Evolutionary conservation across 2,329 filamentous ascomycete genomes (phyloP), one percentile per base, ranked within the genome.

Genomic region (Myriosclerotinia curreyana): DNA sequence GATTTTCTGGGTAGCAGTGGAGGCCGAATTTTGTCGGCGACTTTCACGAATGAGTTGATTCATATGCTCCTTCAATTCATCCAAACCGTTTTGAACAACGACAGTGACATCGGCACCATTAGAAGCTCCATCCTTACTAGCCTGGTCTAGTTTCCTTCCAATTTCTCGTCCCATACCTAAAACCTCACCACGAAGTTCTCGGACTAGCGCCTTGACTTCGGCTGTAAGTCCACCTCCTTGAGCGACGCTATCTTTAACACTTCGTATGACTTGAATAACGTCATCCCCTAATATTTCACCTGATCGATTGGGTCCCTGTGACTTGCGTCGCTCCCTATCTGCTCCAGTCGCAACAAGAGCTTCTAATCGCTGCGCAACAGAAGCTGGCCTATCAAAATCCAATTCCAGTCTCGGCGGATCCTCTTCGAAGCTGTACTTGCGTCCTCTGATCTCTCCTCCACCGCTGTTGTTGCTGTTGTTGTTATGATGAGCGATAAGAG

Each of bases 81-180:
- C 83, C 1, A 98, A 81, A 4, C 91, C 90, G 71, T 93, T 85
- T 34, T 94, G 86, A 44, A 98, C 86, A 60, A 97, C 89, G 40
- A 83, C 83, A 51, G 86, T 85, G 55, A 97, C 83, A 62, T 83
- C 83, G 4, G 81, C 81, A 63, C 83, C 82, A 68, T 76, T 77
- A 62, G 76, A 72, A n/a, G 67, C 56, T 1, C 78, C 75, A 48
- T 81, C 80, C 59, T 82, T 78, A 53, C 78, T 80, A 12, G 86
- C 82, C 67, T 92, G 86, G 67, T 95, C 91, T n/a, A 98, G 82
- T 69, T 92, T 89, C 64, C 91, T 88, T 49, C 90, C 92, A 55
- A 98, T 86, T 69, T 97, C 92, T 64, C 94, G 84, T 5, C 94
- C 94, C 93, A 97, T 97, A 3, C 92, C 93, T 5, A 97, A 82